Evolutionary conservation across 2,329 filamentous ascomycete species (phyloP).

Genomic region (Teratosphaeria destructans): DNA sequence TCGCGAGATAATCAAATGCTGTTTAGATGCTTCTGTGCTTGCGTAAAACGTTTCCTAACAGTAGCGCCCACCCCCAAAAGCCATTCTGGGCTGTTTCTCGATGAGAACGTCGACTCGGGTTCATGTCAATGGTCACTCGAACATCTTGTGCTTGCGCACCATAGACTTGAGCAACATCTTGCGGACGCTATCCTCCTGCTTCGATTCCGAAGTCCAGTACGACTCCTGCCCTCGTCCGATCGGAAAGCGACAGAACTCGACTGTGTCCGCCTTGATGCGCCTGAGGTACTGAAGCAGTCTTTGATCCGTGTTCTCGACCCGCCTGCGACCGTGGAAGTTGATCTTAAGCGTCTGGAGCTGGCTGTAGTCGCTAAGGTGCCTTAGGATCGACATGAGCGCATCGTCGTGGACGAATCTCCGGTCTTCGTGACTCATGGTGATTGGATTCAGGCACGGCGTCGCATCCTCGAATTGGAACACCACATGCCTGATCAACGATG

Average conservation of each 20-base stretch:
- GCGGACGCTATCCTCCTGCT: constrained; percentile 26
- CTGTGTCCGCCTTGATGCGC: constrained; percentile 34
- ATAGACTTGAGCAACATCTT: constrained; percentile 25
- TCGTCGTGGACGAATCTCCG: constrained; percentile 41
- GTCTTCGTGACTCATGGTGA: constrained; percentile 29
- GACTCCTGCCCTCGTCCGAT: constrained; percentile 14
- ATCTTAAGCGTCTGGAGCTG: constrained; percentile 34
- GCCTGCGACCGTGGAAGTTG: constrained; percentile 32
- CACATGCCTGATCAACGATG: constrained; percentile 36
- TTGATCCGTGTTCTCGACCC: constrained; percentile 24
- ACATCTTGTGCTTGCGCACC: constrained; percentile 29
- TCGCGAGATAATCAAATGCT: background rate
- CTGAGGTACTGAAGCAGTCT: constrained; percentile 37
- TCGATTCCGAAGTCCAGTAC: constrained; percentile 15
- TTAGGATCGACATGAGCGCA: constrained; percentile 35
- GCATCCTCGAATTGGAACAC: constrained; percentile 38
- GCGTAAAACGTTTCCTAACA: too few species aligned
- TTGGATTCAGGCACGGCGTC: constrained; percentile 29
- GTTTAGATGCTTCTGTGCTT: background rate
- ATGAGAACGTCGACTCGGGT: background rate
- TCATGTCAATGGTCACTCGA: constrained; percentile 6
- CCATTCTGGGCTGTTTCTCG: background rate
- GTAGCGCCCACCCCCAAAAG: background rate
- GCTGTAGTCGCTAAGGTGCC: constrained; percentile 31
- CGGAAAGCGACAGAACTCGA: constrained; percentile 24